A percentile compares a stretch with the other conserved stretches of the same genome.
phyloP scores from a whole-genome alignment of 1,284 basidiomycete genomes.

The Schizophyllum commune region DNA sequence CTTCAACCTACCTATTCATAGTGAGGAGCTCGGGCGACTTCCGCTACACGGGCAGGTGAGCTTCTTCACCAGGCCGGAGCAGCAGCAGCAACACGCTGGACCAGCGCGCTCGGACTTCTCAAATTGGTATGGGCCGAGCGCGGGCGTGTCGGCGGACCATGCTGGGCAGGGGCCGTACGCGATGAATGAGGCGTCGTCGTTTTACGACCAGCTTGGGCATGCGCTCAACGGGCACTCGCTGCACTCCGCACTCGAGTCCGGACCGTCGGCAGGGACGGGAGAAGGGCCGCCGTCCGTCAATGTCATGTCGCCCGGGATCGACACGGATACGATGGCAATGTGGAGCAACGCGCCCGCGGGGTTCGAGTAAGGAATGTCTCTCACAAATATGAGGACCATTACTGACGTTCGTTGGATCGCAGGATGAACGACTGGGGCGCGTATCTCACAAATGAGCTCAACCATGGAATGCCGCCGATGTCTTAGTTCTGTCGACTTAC shows the following conservation, averaged over 20 bases:
- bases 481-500: background rate
- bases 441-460: constrained; percentile 3
- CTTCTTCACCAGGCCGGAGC: constrained; percentile 3
- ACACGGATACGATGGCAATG: constrained; percentile 9
- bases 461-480: background rate
- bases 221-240: background rate
- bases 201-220: background rate
- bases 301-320: background rate
- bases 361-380: constrained; percentile 13
- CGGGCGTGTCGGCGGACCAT: background rate
- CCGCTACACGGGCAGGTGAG: background rate
- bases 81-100: background rate
- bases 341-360: constrained; percentile 9
- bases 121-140: background rate
- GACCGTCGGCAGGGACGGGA: background rate
- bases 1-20: constrained; percentile 6
- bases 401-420: background rate
- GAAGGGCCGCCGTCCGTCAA: background rate
- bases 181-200: background rate
- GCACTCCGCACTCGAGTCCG: background rate
- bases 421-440: constrained; percentile 11
- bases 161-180: background rate
- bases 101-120: background rate
- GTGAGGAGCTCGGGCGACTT: constrained; percentile 3
- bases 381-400: background rate